Evolutionary conservation across 2,329 filamentous ascomycete genomes (phyloP).

Genomic region (Penicillium sclerotiorum): DNA sequence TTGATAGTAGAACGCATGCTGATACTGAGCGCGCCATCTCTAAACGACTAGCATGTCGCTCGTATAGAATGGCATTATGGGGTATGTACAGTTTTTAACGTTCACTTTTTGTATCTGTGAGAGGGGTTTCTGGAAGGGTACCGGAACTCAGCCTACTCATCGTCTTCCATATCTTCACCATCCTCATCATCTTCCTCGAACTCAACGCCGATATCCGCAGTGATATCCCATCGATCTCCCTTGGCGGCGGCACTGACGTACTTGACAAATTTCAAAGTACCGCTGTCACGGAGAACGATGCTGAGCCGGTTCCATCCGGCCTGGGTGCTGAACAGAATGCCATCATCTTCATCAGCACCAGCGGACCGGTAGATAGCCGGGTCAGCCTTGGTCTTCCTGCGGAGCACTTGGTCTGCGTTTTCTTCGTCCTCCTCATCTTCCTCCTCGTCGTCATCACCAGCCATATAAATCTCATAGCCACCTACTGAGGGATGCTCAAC

Average conservation of each 20-base stretch:
- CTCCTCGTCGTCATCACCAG: slow-evolving; percentile 71
- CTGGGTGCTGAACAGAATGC: slow-evolving; percentile 68
- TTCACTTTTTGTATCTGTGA: too few species aligned
- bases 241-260: slow-evolving; percentile 82
- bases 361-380: slow-evolving; percentile 85
- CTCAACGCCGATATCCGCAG: slow-evolving; percentile 73
- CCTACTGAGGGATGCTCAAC: slow-evolving; percentile 46
- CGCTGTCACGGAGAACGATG: slow-evolving; percentile 84
- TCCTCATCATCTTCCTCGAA: slow-evolving; percentile 53
- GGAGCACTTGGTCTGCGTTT: slow-evolving; percentile 34
- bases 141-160: background rate
- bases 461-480: slow-evolving; percentile 80
- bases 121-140: background rate
- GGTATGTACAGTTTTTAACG: too few species aligned
- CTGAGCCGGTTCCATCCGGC: slow-evolving; percentile 88
- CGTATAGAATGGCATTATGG: too few species aligned
- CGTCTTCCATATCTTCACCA: slow-evolving; percentile 24
- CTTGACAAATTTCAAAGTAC: slow-evolving; percentile 90
- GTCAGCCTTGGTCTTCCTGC: slow-evolving; percentile 54
- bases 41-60: too few species aligned
- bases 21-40: too few species aligned
- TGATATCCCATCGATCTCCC: slow-evolving; percentile 92
- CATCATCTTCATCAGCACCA: slow-evolving; percentile 69
- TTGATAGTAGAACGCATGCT: too few species aligned
- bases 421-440: slow-evolving; percentile 53